Conservation (phyloP, 2,329 filamentous ascomycete species). For the Xylariomycetidae sp. region DNA sequence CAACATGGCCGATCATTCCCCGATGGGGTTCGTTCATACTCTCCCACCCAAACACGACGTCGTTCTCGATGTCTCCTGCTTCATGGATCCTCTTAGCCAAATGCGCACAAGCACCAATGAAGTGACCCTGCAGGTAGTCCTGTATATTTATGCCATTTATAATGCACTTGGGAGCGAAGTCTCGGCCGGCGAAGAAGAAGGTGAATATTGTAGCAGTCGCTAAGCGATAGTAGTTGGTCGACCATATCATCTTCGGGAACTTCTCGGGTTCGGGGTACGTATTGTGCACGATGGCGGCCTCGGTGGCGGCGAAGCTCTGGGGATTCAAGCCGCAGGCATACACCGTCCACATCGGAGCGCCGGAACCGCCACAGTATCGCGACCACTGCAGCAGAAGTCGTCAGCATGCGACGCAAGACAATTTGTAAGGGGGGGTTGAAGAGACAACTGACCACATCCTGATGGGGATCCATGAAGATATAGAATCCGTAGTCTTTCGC, state of each 20-base stretch:
- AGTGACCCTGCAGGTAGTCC: constrained; percentile 87
- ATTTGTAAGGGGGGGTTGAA: background rate
- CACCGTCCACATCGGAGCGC: constrained; percentile 94
- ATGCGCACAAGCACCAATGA: constrained; percentile 71
- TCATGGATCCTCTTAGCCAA: constrained; percentile 81
- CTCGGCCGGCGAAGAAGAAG: constrained; percentile 82
- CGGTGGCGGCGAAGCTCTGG: constrained; percentile 73
- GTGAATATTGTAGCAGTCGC: constrained; percentile 90
- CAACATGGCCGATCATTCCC: constrained; percentile 76
- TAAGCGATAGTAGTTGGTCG: constrained; percentile 88
- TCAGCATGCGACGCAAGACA: constrained; percentile 21
- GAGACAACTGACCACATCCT: constrained; percentile 73
- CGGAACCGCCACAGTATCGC: constrained; percentile 86
- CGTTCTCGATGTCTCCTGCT: constrained; percentile 79
- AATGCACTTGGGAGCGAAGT: constrained; percentile 93
- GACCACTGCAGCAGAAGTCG: constrained; percentile 61
- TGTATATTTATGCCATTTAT: constrained; percentile 95
- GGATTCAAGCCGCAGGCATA: constrained; percentile 93
- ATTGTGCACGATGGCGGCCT: constrained; percentile 92
- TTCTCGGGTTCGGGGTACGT: constrained; percentile 77
- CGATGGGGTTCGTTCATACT: constrained; percentile 92
- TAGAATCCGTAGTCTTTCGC: constrained; percentile 92
- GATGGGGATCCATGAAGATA: constrained; percentile 97
- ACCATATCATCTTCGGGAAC: constrained; percentile 99
- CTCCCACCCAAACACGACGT: constrained; percentile 91